phyloP scores from a whole-genome alignment of 768 basidiomycete species.

The Lyophyllum atratum region DNA sequence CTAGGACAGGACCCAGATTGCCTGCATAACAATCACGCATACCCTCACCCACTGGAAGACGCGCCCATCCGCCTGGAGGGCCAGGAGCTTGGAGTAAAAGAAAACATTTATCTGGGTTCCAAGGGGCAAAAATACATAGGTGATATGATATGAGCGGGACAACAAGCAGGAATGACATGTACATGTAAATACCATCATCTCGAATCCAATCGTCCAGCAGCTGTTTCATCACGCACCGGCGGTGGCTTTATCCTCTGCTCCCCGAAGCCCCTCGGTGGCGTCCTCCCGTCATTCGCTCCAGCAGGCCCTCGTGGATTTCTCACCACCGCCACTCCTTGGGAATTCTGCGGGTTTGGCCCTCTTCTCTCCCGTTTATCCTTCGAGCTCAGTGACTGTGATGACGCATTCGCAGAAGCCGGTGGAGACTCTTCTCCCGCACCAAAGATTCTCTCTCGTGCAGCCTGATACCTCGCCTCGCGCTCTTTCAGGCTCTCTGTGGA shows the following conservation, averaged over 20 bases:
- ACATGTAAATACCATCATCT: not conserved
- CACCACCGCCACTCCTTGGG: not conserved
- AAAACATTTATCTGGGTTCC: too few relatives aligned
- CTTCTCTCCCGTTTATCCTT: constrained; percentile 6
- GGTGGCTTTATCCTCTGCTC: constrained; percentile 18
- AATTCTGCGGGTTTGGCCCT: not conserved
- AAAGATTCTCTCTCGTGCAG: constrained; percentile 75
- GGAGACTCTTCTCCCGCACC: constrained; percentile 28
- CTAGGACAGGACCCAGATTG: too few relatives aligned
- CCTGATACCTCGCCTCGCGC: constrained; percentile 73
- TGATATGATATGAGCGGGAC: not conserved
- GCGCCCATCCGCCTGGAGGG: too few relatives aligned
- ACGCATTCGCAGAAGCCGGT: not conserved
- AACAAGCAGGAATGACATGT: not conserved
- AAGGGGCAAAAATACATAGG: not conserved
- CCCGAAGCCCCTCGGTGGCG: constrained; percentile 22
- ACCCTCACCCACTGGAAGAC: too few relatives aligned
- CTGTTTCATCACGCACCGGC: too few relatives aligned
- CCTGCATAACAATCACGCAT: too few relatives aligned
- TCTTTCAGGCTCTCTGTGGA: constrained; percentile 51
- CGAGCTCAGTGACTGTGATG: not conserved
- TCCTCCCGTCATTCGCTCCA: not conserved
- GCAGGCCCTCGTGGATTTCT: constrained; percentile 6
- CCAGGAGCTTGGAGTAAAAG: too few relatives aligned
- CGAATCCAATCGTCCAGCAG: not conserved